Conservation (phyloP, 2,329 filamentous ascomycete species). For the Diplodia scrobiculata region DNA sequence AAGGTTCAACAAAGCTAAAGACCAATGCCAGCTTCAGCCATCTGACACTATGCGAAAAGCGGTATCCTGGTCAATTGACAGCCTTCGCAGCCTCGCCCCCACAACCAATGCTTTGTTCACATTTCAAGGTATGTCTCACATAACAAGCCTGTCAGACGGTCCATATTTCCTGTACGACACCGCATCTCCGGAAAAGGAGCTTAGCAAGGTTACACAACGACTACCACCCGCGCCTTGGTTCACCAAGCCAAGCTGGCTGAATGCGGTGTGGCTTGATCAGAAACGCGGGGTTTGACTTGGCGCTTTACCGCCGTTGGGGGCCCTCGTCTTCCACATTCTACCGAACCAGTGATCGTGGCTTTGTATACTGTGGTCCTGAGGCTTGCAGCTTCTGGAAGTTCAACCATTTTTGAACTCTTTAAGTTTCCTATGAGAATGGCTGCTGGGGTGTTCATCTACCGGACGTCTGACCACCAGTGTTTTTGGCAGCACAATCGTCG, state of each 20-base stretch:
- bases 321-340: neutral
- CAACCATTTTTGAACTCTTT: neutral
- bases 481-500: neutral
- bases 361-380: neutral
- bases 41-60: neutral
- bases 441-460: neutral
- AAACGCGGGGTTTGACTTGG: constrained; percentile 27
- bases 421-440: neutral
- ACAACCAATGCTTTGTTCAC: neutral
- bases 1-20: neutral
- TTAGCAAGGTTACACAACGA: neutral
- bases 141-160: constrained; percentile 1
- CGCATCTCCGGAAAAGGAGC: neutral
- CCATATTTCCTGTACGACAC: constrained; percentile 2
- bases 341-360: neutral
- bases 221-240: neutral
- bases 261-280: constrained; percentile 24
- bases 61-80: neutral
- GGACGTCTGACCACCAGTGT: neutral
- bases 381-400: neutral
- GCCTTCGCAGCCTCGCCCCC: neutral
- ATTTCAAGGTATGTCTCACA: neutral
- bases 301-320: neutral
- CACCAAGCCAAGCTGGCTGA: constrained; percentile 20
- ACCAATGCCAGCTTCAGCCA: neutral